Evolutionary conservation across 306 rosid species (phyloP).

Genomic region (Cucumis melo): DNA sequence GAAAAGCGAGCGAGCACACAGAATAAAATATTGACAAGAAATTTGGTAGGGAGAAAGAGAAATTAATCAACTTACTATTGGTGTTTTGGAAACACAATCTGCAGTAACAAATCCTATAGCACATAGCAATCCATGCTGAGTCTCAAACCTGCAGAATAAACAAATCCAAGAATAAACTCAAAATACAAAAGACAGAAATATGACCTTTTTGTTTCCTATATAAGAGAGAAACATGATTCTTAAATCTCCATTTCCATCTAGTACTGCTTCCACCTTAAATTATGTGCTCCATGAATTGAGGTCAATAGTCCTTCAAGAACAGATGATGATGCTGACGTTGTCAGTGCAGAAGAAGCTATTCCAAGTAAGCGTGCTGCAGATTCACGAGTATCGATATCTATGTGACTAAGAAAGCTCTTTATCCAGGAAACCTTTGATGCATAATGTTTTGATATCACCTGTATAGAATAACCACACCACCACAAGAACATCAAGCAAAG

Average conservation of each 20-base stretch:
- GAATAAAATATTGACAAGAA: background rate
- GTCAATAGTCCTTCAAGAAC: slow-evolving; percentile 49
- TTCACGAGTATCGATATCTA: slow-evolving; percentile 87
- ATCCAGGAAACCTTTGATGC: slow-evolving; percentile 62
- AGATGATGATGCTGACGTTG: slow-evolving; percentile 32
- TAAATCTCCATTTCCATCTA: background rate
- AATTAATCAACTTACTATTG: slow-evolving; percentile 42
- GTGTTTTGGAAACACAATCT: slow-evolving; percentile 52
- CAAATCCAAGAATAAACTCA: slow-evolving; percentile 10
- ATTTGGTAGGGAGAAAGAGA: background rate
- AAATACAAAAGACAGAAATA: slow-evolving; percentile 3
- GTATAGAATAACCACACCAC: slow-evolving; percentile 21
- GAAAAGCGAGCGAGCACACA: no score
- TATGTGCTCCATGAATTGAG: slow-evolving; percentile 34
- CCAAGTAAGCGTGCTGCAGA: slow-evolving; percentile 88
- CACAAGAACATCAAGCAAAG: background rate
- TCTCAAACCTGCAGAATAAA: slow-evolving; percentile 59
- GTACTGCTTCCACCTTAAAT: slow-evolving; percentile 48
- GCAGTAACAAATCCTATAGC: slow-evolving; percentile 85
- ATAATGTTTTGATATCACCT: slow-evolving; percentile 65
- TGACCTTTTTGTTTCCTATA: background rate
- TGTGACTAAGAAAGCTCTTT: slow-evolving; percentile 63
- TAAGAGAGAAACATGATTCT: background rate
- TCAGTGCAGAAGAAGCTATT: slow-evolving; percentile 68
- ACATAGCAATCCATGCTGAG: slow-evolving; percentile 79